Base-by-base conservation (phyloP, 202 grass and related monocot genomes). In the Setaria italica region DNA sequence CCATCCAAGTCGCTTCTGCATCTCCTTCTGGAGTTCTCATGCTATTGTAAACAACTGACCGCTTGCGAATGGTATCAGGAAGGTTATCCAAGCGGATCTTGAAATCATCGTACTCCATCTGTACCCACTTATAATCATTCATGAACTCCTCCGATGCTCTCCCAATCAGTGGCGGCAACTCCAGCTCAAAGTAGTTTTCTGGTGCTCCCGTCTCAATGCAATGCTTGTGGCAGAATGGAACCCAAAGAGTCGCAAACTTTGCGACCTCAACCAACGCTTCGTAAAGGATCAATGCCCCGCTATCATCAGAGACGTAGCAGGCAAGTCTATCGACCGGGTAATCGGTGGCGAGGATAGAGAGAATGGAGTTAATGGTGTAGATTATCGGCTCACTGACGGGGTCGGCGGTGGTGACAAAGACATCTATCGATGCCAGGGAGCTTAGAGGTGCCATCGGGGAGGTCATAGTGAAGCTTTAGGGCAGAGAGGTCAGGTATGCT, bases 241-340 rank as follows among this genome's bases (percentile, higher is more conserved):
- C 78, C 92, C 92, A 94, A 3, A 74, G 7, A 35, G 66, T 71
- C 8, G 93, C 90, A 63, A 92, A 95, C 15, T 78, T 79, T 17
- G 88, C 80, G 12, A 89, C 81, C 56, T 92, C 88, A 16, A 85
- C 86, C 68, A 92, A 39, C 0, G 93, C 88, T 80, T 95, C 93
- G 2, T 90, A 91, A 32, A 83, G 86, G 16, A 88, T 53, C 39
- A 94, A 3, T 16, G 81, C 49, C 14, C 89, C 92, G 8, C 81
- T 85, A 8, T 94, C 92, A 41, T 94, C 92, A 0, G 92, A 94
- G 15, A 94, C 77, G 56, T 94, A 94, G 35, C 87, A 91, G 3
- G 89, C 25, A 30, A 85, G 69, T 43, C 79, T 88, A 6, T 94
- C 84, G 6, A 78, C 73, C 0, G 87, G 89, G 85, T 94, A 94